Evolutionary conservation across 2,329 filamentous ascomycete species (phyloP), one percentile per base, ranked within the genome.

Genomic region (Ophiobolus disseminans): DNA sequence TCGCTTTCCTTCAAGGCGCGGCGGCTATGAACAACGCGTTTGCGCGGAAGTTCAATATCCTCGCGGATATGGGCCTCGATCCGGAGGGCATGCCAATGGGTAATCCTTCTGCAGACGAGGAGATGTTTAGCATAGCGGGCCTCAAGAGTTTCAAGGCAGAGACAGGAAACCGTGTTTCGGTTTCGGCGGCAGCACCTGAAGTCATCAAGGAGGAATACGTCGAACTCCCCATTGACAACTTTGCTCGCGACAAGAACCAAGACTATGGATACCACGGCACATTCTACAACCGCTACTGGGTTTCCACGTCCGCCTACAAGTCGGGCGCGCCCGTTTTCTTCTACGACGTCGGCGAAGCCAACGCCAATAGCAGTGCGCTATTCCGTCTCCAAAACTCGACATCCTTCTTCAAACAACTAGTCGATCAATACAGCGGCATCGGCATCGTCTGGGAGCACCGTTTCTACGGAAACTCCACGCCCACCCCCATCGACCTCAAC

Each of bases 401-500:
- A 7, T 67, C 62, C 7, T 69, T 70, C 37, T 71, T 74, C 57
- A 68, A 66, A 47, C 63, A 72, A 43, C 46, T 74, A 9, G 65
- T 73, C 13, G 66, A 73, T 16, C 48, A 65, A n/a, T 74, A 68
- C 34, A 54, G 61, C 17, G 72, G 70, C 4, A 60, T 75, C 32
- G 73, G 72, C 3, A 72, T 75, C 31, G 65, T 72, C 0, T 75
- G 72, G 70, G 73, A 75, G 53, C 72, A 74, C 45, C 66, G 75
- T 23, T 77, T 67, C 45, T 74, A 78, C 37, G 75, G 75, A n/a
- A 69, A 71, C 16, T 77, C 74, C 0, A 63, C 65, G 1, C 73
- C 72, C 3, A 64, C 65, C 10, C 62, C 60, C 0, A 69, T 73
- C 32, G 59, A 64, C 20, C 40, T 66, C 4, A 56, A 70, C 25